Percentiles rank a stretch among this genome's conserved stretches.
These are phyloP conservation scores for Aspergillus aculeatus DNA, from an alignment of 2,329 filamentous ascomycete genomes.

Conservation along the genomic window DNA sequence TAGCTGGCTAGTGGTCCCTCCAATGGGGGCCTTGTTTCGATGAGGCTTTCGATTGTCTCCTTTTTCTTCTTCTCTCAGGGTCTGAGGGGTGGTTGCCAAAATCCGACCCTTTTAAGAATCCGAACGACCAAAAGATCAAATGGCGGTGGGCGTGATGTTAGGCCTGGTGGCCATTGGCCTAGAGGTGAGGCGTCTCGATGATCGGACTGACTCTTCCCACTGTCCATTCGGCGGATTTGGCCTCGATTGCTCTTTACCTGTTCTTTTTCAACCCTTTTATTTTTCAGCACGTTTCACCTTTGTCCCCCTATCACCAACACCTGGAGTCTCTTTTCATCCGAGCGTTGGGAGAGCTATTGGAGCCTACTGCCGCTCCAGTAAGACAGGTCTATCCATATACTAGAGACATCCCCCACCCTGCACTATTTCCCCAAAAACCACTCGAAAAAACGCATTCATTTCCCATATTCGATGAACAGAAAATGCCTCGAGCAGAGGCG, in stretches of 20 bases:
- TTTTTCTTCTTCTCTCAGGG: background rate
- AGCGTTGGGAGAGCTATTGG: constrained; percentile 12
- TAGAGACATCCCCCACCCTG: constrained; percentile 24
- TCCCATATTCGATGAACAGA: constrained; percentile 1
- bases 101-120: background rate
- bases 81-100: background rate
- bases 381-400: constrained; percentile 19
- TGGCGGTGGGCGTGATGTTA: constrained; percentile 14
- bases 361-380: constrained; percentile 34
- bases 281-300: background rate
- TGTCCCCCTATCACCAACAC: background rate
- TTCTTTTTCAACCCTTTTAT: background rate
- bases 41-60: constrained; percentile 7
- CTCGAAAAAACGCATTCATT: constrained; percentile 10
- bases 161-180: constrained; percentile 13
- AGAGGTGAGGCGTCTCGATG: constrained; percentile 12
- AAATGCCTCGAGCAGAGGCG: constrained; percentile 6
- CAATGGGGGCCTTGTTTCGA: constrained; percentile 29
- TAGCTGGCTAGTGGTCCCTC: constrained; percentile 36
- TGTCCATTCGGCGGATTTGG: background rate
- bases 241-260: constrained; percentile 2
- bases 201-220: constrained; percentile 7
- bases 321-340: constrained; percentile 3
- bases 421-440: constrained; percentile 15
- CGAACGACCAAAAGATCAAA: constrained; percentile 5